phyloP scores from a whole-genome alignment of 768 basidiomycete genomes.

The Hortiboletus campestris region DNA sequence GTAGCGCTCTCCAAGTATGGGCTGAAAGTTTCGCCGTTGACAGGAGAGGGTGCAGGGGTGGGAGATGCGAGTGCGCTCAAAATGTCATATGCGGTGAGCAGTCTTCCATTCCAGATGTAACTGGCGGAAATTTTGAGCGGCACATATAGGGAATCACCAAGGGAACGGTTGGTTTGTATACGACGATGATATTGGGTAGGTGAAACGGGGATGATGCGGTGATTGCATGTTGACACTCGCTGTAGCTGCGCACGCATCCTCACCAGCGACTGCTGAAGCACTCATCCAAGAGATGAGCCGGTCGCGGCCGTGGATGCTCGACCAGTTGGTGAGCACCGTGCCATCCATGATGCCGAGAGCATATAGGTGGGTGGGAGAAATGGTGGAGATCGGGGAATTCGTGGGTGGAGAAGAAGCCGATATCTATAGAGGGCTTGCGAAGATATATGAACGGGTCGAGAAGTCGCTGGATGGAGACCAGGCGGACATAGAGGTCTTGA shows the following conservation, averaged over 20 bases:
- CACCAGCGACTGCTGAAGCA: constrained; percentile 59
- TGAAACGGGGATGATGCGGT: background rate
- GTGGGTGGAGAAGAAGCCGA: constrained; percentile 45
- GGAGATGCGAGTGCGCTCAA: constrained; percentile 63
- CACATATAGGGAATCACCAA: constrained; percentile 51
- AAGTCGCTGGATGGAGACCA: constrained; percentile 37
- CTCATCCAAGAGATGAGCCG: constrained; percentile 46
- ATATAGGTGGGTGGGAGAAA: constrained; percentile 62
- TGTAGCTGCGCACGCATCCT: constrained; percentile 53
- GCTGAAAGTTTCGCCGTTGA: constrained; percentile 44
- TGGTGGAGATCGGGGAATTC: constrained; percentile 61
- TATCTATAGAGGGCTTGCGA: constrained; percentile 48
- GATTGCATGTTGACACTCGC: background rate
- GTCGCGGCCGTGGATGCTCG: constrained; percentile 46
- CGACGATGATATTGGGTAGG: constrained; percentile 57
- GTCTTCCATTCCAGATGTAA: background rate
- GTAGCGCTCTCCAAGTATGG: constrained; percentile 42
- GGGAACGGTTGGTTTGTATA: constrained; percentile 48
- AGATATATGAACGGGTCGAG: constrained; percentile 45
- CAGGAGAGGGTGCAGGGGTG: constrained; percentile 46
- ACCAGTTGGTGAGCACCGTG: constrained; percentile 38
- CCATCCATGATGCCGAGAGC: constrained; percentile 59
- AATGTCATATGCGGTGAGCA: constrained; percentile 61
- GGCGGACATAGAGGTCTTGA: constrained; percentile 40
- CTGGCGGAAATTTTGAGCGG: background rate